phyloP scores from a whole-genome alignment of 176 grass and related monocot species.

The Urochloa ruziziensis region DNA sequence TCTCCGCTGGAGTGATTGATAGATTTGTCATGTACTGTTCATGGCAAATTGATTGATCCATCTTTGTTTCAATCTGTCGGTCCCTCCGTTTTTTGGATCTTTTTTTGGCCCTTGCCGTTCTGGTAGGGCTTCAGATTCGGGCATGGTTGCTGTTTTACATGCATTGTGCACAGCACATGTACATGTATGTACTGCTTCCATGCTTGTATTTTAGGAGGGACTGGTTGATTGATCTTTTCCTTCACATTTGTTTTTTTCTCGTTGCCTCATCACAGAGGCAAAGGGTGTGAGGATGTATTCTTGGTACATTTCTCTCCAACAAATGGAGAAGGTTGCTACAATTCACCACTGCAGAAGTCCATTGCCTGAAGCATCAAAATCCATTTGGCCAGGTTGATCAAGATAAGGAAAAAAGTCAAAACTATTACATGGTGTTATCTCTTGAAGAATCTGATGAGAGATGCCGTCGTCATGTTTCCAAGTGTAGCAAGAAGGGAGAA shows the following conservation, averaged over 20 bases:
- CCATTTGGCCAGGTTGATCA: neutral
- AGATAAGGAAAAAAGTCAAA: neutral
- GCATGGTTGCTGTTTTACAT: constrained; percentile 8
- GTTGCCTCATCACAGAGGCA: constrained; percentile 1
- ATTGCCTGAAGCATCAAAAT: neutral
- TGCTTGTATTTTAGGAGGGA: constrained; percentile 31
- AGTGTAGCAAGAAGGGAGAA: neutral
- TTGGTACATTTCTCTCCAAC: constrained; percentile 15
- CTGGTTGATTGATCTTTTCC: constrained; percentile 16
- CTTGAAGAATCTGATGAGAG: neutral
- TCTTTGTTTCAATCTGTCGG: constrained; percentile 8
- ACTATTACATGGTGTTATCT: neutral
- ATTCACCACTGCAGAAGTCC: neutral
- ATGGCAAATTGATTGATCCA: neutral
- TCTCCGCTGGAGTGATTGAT: constrained; percentile 49
- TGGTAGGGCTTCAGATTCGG: constrained; percentile 8
- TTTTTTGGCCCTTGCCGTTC: constrained; percentile 22
- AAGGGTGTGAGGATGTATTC: constrained; percentile 4
- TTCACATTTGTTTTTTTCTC: constrained; percentile 26
- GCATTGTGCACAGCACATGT: neutral
- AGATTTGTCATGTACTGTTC: neutral
- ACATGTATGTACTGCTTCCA: constrained; percentile 9
- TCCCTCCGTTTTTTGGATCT: constrained; percentile 39
- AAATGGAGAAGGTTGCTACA: constrained; percentile 6
- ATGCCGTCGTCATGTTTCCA: neutral